These are phyloP conservation scores for Russula abietina DNA, from an alignment of 768 basidiomycete genomes.

Conservation along the genomic window DNA sequence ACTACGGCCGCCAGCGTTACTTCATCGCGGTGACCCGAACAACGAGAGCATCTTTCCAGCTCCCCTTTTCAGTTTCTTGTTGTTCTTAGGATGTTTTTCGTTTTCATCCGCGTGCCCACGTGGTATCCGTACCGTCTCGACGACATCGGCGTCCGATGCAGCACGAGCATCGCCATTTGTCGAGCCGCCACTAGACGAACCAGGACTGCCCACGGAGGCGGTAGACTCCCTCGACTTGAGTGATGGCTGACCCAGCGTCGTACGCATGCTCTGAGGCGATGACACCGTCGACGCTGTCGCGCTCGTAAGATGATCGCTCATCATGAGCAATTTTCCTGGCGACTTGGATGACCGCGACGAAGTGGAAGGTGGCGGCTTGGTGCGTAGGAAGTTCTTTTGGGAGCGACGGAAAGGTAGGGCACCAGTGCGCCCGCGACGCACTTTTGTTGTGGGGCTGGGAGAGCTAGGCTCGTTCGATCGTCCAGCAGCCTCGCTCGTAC, in stretches of 20 bases:
- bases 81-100: conserved; percentile 52
- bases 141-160: conserved; percentile 18
- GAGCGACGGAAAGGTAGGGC: conserved; percentile 68
- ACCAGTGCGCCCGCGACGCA: conserved; percentile 62
- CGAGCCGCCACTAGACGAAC: conserved; percentile 67
- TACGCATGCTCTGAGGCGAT: conserved; percentile 48
- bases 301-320: conserved; percentile 43
- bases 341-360: conserved; percentile 35
- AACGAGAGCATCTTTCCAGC: conserved; percentile 81
- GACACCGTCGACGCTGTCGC: conserved; percentile 43
- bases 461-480: conserved; percentile 36
- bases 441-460: conserved; percentile 45
- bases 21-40: conserved; percentile 60
- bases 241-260: conserved; percentile 51
- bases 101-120: conserved; percentile 29
- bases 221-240: conserved; percentile 79
- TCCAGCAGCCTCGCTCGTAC: conserved; percentile 43
- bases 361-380: conserved; percentile 58
- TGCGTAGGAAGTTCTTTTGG: conserved; percentile 64
- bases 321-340: conserved; percentile 34
- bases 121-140: conserved; percentile 17
- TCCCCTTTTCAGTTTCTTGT: conserved; percentile 79
- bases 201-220: conserved; percentile 62
- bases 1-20: background rate
- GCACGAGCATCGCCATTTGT: conserved; percentile 42